A percentile compares a stretch with the other conserved stretches of the same genome.
Evolutionary conservation across 345 rosid genomes (phyloP).

Genomic region (Garcia nutans): DNA sequence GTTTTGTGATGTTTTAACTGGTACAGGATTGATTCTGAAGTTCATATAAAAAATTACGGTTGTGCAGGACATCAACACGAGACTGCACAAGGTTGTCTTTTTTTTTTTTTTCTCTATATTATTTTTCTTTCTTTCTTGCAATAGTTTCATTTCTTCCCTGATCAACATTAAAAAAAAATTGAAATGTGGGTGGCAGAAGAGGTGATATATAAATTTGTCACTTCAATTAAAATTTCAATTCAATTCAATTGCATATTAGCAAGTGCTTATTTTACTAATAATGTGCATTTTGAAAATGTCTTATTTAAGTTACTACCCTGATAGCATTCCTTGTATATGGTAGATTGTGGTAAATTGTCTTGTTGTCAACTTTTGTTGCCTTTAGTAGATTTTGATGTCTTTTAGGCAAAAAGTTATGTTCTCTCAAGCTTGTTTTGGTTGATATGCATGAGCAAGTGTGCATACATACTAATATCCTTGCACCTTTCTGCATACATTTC

Average conservation of each 20-base stretch:
- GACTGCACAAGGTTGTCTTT: constrained; percentile 38
- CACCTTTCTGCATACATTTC: not conserved
- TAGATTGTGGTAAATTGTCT: not conserved
- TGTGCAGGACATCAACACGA: constrained; percentile 36
- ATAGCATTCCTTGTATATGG: not conserved
- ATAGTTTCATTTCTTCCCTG: not conserved
- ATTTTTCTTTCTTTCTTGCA: not conserved
- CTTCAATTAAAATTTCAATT: not conserved
- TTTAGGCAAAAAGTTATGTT: not conserved
- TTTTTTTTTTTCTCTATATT: constrained; percentile 3
- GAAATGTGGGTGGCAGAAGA: not conserved
- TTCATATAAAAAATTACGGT: constrained; percentile 35
- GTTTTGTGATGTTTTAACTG: constrained; percentile 15
- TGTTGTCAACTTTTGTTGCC: not conserved
- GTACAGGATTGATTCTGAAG: constrained; percentile 63
- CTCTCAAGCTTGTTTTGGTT: not conserved
- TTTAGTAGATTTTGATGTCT: not conserved
- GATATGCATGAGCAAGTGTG: not conserved
- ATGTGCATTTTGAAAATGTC: not conserved
- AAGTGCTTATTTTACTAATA: not conserved
- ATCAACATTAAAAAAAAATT: not conserved
- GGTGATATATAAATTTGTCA: not conserved
- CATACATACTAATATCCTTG: not conserved
- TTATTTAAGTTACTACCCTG: not conserved
- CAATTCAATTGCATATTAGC: not conserved